Conservation (phyloP, 2,329 filamentous ascomycete species). For the Hypoxylon sp. region DNA sequence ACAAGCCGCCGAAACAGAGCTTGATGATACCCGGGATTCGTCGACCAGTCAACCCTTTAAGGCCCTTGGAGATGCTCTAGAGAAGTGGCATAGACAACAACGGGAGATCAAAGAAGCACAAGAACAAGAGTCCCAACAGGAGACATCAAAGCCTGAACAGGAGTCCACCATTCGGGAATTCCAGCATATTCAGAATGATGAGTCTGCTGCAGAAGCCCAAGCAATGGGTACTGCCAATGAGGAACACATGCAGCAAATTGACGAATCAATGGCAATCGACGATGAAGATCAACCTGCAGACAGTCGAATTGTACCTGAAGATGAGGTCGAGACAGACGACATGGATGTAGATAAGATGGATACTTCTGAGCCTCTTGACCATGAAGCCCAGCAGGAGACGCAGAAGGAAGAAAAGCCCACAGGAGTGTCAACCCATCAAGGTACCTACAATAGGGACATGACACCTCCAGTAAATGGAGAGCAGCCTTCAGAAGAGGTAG, state of each 20-base stretch:
- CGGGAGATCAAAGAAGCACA: slow-evolving; percentile 80
- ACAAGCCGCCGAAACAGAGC: slow-evolving; percentile 60
- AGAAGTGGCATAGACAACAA: slow-evolving; percentile 92
- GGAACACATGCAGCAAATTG: slow-evolving; percentile 87
- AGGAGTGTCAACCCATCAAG: slow-evolving; percentile 72
- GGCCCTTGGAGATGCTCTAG: slow-evolving; percentile 92
- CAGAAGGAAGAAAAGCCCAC: slow-evolving; percentile 69
- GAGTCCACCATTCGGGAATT: slow-evolving; percentile 82
- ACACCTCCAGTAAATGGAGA: slow-evolving; percentile 57
- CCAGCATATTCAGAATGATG: slow-evolving; percentile 90
- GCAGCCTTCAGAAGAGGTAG: slow-evolving; percentile 62
- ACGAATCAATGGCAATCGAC: slow-evolving; percentile 91
- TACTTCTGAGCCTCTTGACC: slow-evolving; percentile 58
- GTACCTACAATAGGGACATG: slow-evolving; percentile 69
- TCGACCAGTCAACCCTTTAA: slow-evolving; percentile 82
- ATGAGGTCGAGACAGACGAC: slow-evolving; percentile 62
- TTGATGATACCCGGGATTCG: slow-evolving; percentile 60
- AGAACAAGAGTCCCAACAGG: slow-evolving; percentile 66
- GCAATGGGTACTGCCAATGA: slow-evolving; percentile 90
- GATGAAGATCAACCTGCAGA: slow-evolving; percentile 71
- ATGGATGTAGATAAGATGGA: slow-evolving; percentile 64
- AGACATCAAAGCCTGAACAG: slow-evolving; percentile 65
- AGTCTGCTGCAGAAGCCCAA: slow-evolving; percentile 86
- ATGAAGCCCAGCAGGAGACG: slow-evolving; percentile 60
- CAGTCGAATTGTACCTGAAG: slow-evolving; percentile 68